Base-by-base conservation (phyloP, 345 rosid genomes). In the Euphorbia lathyris region DNA sequence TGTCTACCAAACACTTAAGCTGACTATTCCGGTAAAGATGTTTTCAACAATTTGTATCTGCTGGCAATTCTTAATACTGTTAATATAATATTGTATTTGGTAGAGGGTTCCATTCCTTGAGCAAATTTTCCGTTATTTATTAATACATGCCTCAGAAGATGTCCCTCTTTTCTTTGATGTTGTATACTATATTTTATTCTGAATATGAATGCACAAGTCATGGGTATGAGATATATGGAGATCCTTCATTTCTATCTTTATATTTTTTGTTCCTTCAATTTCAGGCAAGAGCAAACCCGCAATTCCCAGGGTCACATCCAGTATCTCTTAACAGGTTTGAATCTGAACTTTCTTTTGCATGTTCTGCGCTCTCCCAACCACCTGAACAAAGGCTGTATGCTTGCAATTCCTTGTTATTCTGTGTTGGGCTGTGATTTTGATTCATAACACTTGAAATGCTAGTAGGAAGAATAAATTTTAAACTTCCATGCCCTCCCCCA, bases 291-390 rank as follows among this genome's bases (percentile, higher is more conserved):
- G 88, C 87, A 82, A 79, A 83, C 70, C 58, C 79, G 16, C 90
- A 84, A 10, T 90, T 90, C 70, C 97, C 97, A 2, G 97, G 97
- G 52, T 90, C 97, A 22, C 97, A 90, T 65, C 97, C 97, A 34
- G 97, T 90, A 67, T 90, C 97, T 65, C 85, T 90, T 70, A 84
- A 82, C 88, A 88, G 97, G 97, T 90, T 53, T 13, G 7, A 9
- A 4, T 72, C 42, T 71, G 53, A 53, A 50, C 59, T 70, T 69
- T 65, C 53, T 19, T 65, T 19, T 47, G 23, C 26, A 27, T 14
- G 47, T 47, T 17, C 27, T 71, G 22, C 22, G 20, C 9, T 55
- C 57, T 19, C 38, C 26, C 45, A 60, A n/a, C 16, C 16, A 64
- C 67, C 13, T 64, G 53, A 42, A 51, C 26, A 43, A 64, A 25